Evolutionary conservation across 495 filamentous ascomycete genomes (phyloP), one percentile per base, ranked within the genome.

Genomic region (Glonium stellatum): DNA sequence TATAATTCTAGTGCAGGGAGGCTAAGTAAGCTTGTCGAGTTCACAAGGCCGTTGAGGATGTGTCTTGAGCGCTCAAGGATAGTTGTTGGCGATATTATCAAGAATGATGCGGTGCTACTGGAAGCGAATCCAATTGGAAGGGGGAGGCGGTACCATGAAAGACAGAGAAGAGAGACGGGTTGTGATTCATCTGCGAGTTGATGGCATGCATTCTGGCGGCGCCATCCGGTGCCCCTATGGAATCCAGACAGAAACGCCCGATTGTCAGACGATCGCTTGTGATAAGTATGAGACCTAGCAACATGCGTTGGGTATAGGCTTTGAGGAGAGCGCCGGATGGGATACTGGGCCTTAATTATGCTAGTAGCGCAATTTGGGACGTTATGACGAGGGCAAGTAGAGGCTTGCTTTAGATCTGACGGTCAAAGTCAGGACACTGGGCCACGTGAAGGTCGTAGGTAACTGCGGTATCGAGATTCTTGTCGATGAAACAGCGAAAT

Each of bases 151-250:
- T n/a, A n/a, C n/a, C n/a, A n/a, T n/a, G n/a, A n/a, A n/a, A n/a
- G n/a, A n/a, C n/a, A n/a, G n/a, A n/a, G n/a, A n/a, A n/a, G n/a
- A n/a, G n/a, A n/a, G n/a, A n/a, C n/a, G n/a, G n/a, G n/a, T n/a
- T n/a, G n/a, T n/a, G n/a, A n/a, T n/a, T 50, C 47, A 50, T 19
- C 12, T 4, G 1, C 47, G 44, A 59, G 77, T 78, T 63, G 77
- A 80, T 47, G 85, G 87, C 58, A 86, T 84, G 55, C 82, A 83
- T 22, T 83, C 81, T 44, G 81, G 84, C 57, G 85, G 84, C 58
- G 82, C 92, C 67, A 93, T 96, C 57, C 84, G 93, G 59, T 98
- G 93, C 71, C 87, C 96, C 54, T 97, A 93, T 70, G 91, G 93
- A 64, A 84, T 89, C 59, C 84, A 84, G 49, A 85, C 88, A 62